Percentiles rank a stretch among this genome's conserved stretches.
Conservation (phyloP, 2,329 filamentous ascomycete species). For the Talaromyces sp. region DNA sequence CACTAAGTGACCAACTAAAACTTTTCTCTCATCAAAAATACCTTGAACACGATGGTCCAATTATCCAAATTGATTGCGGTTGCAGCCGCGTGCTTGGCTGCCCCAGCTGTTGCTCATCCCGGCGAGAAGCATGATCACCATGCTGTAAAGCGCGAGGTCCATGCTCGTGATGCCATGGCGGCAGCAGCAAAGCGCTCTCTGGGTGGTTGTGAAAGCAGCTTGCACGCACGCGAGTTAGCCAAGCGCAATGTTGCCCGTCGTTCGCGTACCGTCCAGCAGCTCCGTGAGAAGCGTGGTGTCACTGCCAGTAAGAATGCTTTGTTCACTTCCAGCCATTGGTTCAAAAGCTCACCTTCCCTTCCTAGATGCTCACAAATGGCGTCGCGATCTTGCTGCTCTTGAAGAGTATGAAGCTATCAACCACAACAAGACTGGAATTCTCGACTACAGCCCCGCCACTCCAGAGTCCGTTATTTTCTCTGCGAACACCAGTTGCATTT, state of each 20-base stretch:
- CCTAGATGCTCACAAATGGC: constrained; percentile 27
- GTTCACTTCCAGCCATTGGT: not conserved
- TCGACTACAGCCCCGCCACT: constrained; percentile 30
- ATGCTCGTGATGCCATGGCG: constrained; percentile 30
- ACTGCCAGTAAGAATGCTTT: constrained; percentile 22
- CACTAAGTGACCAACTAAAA: not conserved
- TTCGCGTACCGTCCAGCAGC: constrained; percentile 26
- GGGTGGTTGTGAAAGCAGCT: constrained; percentile 25
- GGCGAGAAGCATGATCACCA: constrained; percentile 36
- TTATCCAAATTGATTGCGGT: constrained; percentile 34
- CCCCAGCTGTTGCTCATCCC: constrained; percentile 33
- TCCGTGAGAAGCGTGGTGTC: constrained; percentile 32
- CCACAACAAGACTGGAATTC: constrained; percentile 42
- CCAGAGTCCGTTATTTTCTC: constrained; percentile 40
- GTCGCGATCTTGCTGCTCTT: constrained; percentile 41
- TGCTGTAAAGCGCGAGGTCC: constrained; percentile 32
- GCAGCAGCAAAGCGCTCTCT: constrained; percentile 27
- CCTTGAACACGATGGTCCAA: constrained; percentile 16
- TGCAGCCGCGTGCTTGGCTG: constrained; percentile 30
- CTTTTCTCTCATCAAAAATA: not conserved
- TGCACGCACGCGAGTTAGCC: constrained; percentile 27
- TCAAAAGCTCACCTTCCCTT: not conserved
- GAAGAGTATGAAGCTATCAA: constrained; percentile 42
- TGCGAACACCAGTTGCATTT: constrained; percentile 48
- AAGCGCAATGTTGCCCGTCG: constrained; percentile 34